These are phyloP conservation scores for Ustilago hordei DNA, from an alignment of 1,284 basidiomycete species.

Conservation along the genomic window DNA sequence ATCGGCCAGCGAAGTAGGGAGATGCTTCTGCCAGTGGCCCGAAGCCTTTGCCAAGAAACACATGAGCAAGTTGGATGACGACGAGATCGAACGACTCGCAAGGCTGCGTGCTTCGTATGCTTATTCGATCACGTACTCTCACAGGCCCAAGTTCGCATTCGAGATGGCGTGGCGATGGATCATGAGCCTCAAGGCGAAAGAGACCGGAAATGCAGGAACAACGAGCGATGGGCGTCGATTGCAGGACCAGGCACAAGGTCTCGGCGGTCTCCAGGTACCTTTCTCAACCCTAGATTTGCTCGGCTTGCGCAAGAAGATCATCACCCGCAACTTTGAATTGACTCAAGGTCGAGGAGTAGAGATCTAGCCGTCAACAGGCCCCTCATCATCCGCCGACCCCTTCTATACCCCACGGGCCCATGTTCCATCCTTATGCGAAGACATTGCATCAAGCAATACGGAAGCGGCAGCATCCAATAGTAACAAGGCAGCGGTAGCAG, in stretches of 20 bases:
- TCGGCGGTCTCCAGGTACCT: slow-evolving; percentile 26
- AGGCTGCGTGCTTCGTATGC: slow-evolving; percentile 40
- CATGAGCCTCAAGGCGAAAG: slow-evolving; percentile 32
- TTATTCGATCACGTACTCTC: slow-evolving; percentile 28
- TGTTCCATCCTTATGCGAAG: not conserved
- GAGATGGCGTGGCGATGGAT: slow-evolving; percentile 45
- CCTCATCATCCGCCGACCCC: not conserved
- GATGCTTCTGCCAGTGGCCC: slow-evolving; percentile 38
- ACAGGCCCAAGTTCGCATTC: slow-evolving; percentile 34
- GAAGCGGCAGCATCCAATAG: not conserved
- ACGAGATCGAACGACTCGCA: slow-evolving; percentile 17
- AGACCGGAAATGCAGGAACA: slow-evolving; percentile 7
- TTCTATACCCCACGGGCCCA: not conserved
- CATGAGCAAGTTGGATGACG: slow-evolving; percentile 23
- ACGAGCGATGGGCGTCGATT: not conserved
- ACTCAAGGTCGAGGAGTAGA: slow-evolving; percentile 19
- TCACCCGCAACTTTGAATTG: slow-evolving; percentile 27
- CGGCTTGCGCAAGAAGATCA: slow-evolving; percentile 29
- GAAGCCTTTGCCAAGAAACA: slow-evolving; percentile 12
- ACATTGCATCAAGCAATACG: not conserved
- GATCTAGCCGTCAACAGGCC: slow-evolving; percentile 10
- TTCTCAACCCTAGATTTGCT: slow-evolving; percentile 25
- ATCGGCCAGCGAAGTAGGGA: slow-evolving; percentile 38
- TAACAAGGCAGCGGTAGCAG: not conserved
- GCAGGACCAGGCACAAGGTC: slow-evolving; percentile 7